Conservation (phyloP, 139 green algal genomes). For the Astrephomene gubernaculifera region DNA sequence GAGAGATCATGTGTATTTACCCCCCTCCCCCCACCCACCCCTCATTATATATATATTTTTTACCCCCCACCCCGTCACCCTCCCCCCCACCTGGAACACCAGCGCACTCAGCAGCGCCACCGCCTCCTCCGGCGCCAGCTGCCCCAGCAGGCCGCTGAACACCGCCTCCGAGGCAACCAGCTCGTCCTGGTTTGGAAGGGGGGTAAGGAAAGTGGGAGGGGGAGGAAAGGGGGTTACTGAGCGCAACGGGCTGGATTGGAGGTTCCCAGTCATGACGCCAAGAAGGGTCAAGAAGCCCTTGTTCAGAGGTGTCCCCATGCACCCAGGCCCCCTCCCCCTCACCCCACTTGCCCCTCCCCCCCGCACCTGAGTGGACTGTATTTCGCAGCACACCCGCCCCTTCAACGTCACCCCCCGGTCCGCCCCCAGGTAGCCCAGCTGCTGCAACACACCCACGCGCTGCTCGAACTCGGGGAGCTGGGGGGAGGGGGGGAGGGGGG, state of each 20-base stretch:
- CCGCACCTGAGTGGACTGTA: conserved; percentile 84
- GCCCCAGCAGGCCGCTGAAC: conserved; percentile 85
- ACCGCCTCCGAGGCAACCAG: conserved; percentile 93
- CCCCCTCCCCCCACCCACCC: background rate
- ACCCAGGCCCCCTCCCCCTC: background rate
- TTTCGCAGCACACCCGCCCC: conserved; percentile 91
- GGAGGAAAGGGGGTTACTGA: background rate
- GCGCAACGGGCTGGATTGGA: no score
- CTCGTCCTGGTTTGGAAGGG: conserved; percentile 75
- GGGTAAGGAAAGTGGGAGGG: background rate
- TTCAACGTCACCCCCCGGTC: conserved; percentile 87
- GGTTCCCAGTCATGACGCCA: no score
- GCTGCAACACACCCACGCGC: conserved; percentile 80
- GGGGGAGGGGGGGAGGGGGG: background rate
- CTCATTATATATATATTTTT: no score
- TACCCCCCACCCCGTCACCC: background rate
- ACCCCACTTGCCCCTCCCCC: background rate
- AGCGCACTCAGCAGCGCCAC: conserved; percentile 92
- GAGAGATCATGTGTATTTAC: background rate
- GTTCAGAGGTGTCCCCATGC: no score
- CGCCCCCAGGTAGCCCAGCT: conserved; percentile 82
- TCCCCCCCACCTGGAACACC: conserved; percentile 89
- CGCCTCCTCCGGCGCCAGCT: conserved; percentile 87
- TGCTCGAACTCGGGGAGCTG: conserved; percentile 91
- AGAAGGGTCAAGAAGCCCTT: no score